phyloP scores from a whole-genome alignment of 805 yeast species.

The Metschnikowia chrysomelidarum region DNA sequence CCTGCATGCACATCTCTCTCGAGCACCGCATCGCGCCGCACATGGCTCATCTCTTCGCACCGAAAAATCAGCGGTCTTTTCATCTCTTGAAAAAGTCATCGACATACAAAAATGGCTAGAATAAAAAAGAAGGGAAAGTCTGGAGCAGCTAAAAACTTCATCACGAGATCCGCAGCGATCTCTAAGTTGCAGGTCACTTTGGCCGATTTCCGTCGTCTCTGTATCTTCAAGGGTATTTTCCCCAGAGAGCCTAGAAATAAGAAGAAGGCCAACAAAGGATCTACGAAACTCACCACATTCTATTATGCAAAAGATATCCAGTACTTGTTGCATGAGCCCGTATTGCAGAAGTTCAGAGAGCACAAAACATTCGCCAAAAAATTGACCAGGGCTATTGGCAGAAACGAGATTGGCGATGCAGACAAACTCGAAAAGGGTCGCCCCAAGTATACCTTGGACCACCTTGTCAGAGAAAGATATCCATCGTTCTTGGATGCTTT shows the following conservation, averaged over 20 bases:
- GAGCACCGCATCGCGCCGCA: slow-evolving; percentile 16
- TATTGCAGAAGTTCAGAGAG: slow-evolving; percentile 85
- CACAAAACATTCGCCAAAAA: slow-evolving; percentile 94
- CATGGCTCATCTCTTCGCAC: slow-evolving; percentile 16
- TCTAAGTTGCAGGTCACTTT: slow-evolving; percentile 87
- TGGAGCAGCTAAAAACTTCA: slow-evolving; percentile 89
- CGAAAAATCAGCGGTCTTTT: slow-evolving; percentile 8
- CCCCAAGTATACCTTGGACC: slow-evolving; percentile 84
- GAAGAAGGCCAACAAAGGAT: slow-evolving; percentile 95
- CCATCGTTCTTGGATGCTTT: slow-evolving; percentile 91
- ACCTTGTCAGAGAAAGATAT: slow-evolving; percentile 90
- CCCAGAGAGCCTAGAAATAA: slow-evolving; percentile 96
- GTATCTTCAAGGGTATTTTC: slow-evolving; percentile 96
- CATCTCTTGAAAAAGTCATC: slow-evolving; percentile 1
- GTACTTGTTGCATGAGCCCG: slow-evolving; percentile 92
- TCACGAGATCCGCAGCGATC: slow-evolving; percentile 94
- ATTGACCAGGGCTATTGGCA: slow-evolving; percentile 82
- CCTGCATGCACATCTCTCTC: too few relatives aligned
- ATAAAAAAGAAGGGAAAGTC: slow-evolving; percentile 79
- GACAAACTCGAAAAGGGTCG: slow-evolving; percentile 76
- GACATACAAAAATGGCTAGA: slow-evolving; percentile 45
- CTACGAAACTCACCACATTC: slow-evolving; percentile 95
- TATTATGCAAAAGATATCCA: slow-evolving; percentile 93
- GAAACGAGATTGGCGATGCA: slow-evolving; percentile 89
- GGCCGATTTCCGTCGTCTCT: slow-evolving; percentile 94